These are phyloP conservation scores for Phallus indusiatus DNA, from an alignment of 768 basidiomycete species.

Conservation along the genomic window DNA sequence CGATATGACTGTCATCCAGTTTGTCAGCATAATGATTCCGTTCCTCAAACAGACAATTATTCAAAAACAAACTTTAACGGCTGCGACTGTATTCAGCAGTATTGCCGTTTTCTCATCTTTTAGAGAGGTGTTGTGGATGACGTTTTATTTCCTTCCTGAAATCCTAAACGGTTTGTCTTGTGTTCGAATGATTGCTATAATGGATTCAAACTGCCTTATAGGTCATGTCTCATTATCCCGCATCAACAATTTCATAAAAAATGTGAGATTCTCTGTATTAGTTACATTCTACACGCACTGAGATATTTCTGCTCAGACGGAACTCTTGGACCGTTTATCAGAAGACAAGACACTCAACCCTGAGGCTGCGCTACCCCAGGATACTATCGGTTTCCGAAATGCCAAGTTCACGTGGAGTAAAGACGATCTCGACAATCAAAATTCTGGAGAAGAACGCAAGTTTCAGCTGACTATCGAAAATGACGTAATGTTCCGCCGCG, in stretches of 20 bases:
- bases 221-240: slow-evolving; percentile 27
- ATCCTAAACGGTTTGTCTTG: neutral
- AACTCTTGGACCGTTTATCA: neutral
- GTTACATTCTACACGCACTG: neutral
- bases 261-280: slow-evolving; percentile 4
- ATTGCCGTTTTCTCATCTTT: slow-evolving; percentile 31
- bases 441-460: slow-evolving; percentile 10
- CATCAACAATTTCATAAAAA: slow-evolving; percentile 26
- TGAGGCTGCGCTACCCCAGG: neutral
- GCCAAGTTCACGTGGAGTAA: slow-evolving; percentile 15
- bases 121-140: slow-evolving; percentile 16
- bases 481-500: slow-evolving; percentile 5
- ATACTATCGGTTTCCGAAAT: slow-evolving; percentile 4
- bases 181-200: neutral
- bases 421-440: neutral
- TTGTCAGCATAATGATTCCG: neutral
- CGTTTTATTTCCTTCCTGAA: slow-evolving; percentile 5
- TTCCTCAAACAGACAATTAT: neutral
- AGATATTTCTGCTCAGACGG: neutral
- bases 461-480: slow-evolving; percentile 9
- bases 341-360: neutral
- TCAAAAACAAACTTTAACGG: neutral
- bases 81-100: slow-evolving; percentile 21
- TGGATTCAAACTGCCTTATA: slow-evolving; percentile 6
- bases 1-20: neutral